These are phyloP conservation scores for Gynochthodes officinalis DNA, from an alignment of 257 asterid genomes.

Conservation along the genomic window DNA sequence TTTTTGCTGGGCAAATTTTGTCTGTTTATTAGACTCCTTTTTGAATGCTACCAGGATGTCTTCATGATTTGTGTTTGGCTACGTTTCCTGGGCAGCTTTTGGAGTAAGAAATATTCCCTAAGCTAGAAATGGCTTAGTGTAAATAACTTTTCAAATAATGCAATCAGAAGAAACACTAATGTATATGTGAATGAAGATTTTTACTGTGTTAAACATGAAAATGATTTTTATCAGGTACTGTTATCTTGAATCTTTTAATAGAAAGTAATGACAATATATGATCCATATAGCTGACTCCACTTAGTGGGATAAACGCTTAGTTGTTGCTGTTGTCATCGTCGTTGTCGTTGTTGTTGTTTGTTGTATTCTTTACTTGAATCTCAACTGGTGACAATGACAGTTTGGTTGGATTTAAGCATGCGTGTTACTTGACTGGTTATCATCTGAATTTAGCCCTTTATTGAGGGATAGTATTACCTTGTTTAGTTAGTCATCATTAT, in stretches of 20 bases:
- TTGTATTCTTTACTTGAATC: too few relatives aligned
- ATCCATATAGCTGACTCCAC: too few relatives aligned
- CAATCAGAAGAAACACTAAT: neutral
- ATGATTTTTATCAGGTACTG: neutral
- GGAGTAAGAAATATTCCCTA: neutral
- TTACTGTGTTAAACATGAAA: neutral
- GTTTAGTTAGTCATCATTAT: neutral
- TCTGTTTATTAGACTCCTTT: too few relatives aligned
- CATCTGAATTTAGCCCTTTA: neutral
- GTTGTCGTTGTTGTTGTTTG: too few relatives aligned
- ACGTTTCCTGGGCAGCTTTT: neutral
- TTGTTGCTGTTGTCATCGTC: too few relatives aligned
- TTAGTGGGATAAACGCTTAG: too few relatives aligned
- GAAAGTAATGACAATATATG: too few relatives aligned
- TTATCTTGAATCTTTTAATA: too few relatives aligned
- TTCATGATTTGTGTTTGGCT: neutral
- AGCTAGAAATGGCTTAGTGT: too few relatives aligned
- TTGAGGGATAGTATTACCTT: neutral
- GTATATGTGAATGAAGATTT: neutral
- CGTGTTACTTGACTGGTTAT: neutral
- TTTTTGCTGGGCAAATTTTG: neutral
- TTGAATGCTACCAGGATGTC: neutral
- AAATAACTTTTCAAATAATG: neutral
- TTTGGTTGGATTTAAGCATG: neutral
- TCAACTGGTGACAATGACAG: neutral